Percentiles rank a stretch among this genome's conserved stretches.
Conservation (phyloP, 208 protist species). For the Phytomonas sp. region DNA sequence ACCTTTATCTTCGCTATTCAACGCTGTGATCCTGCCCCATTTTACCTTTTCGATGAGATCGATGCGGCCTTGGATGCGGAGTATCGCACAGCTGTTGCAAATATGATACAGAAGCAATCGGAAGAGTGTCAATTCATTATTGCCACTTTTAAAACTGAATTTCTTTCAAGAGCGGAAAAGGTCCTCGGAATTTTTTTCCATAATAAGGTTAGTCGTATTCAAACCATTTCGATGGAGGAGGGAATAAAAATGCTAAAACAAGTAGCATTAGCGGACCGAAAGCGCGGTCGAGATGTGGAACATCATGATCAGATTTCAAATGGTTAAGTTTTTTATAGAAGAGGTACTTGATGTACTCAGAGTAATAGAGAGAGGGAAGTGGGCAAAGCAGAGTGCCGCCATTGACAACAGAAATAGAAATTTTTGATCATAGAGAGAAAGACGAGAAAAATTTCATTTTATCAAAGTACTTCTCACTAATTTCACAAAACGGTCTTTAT, state of each 20-base stretch:
- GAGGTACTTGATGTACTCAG: constrained; percentile 1
- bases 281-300: constrained; percentile 41
- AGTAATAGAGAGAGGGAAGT: not conserved
- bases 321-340: not conserved
- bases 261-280: constrained; percentile 52
- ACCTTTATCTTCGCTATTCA: constrained; percentile 99
- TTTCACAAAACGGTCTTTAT: constrained; percentile 17
- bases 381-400: not conserved
- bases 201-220: constrained; percentile 93
- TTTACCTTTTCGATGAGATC: constrained; percentile 99
- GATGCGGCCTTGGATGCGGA: constrained; percentile 96
- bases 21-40: constrained; percentile 97
- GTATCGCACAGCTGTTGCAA: constrained; percentile 89
- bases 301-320: constrained; percentile 4
- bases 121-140: constrained; percentile 96
- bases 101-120: constrained; percentile 91
- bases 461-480: constrained; percentile 9
- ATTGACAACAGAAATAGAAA: constrained; percentile 2
- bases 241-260: constrained; percentile 33
- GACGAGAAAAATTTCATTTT: constrained; percentile 2
- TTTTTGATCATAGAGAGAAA: constrained; percentile 6
- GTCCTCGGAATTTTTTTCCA: constrained; percentile 94
- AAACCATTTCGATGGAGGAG: constrained; percentile 49
- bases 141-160: constrained; percentile 96
- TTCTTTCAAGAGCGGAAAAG: constrained; percentile 90